Evolutionary conservation across 129 eudicot genomes (phyloP).

Genomic region (Flaveria brownii): DNA sequence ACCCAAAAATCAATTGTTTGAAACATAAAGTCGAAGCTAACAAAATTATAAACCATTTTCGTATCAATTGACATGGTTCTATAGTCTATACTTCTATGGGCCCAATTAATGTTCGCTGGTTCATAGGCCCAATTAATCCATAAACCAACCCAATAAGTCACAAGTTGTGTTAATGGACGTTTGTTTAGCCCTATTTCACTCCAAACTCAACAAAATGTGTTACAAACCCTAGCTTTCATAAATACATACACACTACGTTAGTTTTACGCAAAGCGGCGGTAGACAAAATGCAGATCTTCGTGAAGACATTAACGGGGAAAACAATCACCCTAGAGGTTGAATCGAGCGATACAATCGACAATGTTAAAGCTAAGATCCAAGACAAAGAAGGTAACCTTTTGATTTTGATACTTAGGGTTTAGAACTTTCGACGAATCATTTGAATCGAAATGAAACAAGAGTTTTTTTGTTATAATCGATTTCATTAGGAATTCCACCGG

Average conservation of each 20-base stretch:
- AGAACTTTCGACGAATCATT: not conserved
- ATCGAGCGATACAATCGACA: conserved; percentile 59
- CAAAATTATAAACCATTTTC: no score
- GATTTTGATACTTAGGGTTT: not conserved
- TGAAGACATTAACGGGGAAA: conserved; percentile 66
- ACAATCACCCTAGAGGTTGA: conserved; percentile 74
- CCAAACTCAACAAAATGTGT: no score
- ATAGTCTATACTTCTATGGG: no score
- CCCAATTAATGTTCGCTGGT: not conserved
- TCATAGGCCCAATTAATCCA: not conserved
- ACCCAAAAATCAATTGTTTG: no score
- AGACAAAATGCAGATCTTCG: conserved; percentile 65
- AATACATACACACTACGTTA: not conserved
- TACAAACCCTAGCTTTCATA: conserved; percentile 16
- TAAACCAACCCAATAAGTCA: not conserved
- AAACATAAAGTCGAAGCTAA: no score
- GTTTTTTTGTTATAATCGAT: no score
- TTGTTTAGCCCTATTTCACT: not conserved
- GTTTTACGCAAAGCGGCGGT: conserved; percentile 21
- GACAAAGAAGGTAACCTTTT: conserved; percentile 57
- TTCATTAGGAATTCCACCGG: conserved; percentile 55
- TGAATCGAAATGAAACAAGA: not conserved
- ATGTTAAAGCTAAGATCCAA: conserved; percentile 63
- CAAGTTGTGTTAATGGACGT: not conserved
- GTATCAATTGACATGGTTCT: no score